Base-by-base conservation (phyloP, 2,329 filamentous ascomycete genomes). In the Epichloe sp. region DNA sequence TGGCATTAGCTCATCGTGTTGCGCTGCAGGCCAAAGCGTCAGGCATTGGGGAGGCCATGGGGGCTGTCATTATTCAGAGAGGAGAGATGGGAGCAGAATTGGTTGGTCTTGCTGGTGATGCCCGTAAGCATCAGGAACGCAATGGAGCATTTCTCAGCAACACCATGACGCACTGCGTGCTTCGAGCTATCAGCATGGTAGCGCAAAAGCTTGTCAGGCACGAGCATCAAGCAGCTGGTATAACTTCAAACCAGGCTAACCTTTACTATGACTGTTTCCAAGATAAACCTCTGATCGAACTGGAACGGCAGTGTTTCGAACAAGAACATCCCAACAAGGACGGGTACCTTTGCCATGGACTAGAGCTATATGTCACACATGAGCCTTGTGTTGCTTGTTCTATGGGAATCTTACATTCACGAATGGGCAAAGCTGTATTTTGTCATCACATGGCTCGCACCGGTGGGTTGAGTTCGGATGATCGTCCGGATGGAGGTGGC, bases 361-460 rank as follows among this genome's bases (percentile, higher is more conserved):
- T 98, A 34, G 91, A 97, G 67, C 79, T 98, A 52, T 97, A 96
- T 69, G 75, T 94, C 54, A 95, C 90, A 2, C 90, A 97, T 63
- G 93, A 98, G 69, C 93, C 93, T 5, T 98, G 93, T 64, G 79
- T 95, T 54, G 94, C 95, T 79, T 98, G 93, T 69, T 88, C 86
- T 37, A 97, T 97, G 93, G 93, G 88, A 1, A 85, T 97, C 59
- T 75, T 97, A 21, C 90, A 97, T 64, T 96, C 91, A 8, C 81
- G 93, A 48, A 95, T 98, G 76, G 83, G 87, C 44, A 83, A 85
- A 49, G 86, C 90, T 48, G 77, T 95, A 40, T 95, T 95, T 68
- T 81, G 80, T 56, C 76, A 82, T 55, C 79, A 86, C 51, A 93
- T 95, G 85, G 77, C 79, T 45, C 71, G 80, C 56, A 94, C 86